Percentiles rank a stretch among this genome's conserved stretches.
These are phyloP conservation scores for Diplodia sapinea DNA, from an alignment of 2,329 filamentous ascomycete species.

Conservation along the genomic window DNA sequence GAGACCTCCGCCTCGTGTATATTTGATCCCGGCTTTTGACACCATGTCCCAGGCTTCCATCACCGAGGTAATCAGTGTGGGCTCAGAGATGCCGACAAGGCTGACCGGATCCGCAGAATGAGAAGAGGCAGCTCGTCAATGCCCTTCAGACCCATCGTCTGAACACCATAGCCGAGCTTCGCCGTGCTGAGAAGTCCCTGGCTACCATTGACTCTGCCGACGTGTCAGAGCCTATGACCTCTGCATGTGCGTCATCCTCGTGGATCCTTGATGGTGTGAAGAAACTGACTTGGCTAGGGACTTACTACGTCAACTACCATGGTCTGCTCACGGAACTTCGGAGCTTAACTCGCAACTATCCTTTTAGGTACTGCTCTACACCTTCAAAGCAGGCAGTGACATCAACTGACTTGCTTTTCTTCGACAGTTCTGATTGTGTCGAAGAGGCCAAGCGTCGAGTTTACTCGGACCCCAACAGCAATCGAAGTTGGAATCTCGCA, in stretches of 20 bases:
- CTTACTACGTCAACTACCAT: slow-evolving; percentile 73
- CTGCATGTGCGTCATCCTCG: slow-evolving; percentile 58
- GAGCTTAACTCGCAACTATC: slow-evolving; percentile 69
- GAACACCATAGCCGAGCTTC: slow-evolving; percentile 75
- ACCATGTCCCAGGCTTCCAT: slow-evolving; percentile 41
- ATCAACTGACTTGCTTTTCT: not conserved
- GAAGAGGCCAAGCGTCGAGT: slow-evolving; percentile 70
- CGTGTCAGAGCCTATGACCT: slow-evolving; percentile 70
- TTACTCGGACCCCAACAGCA: slow-evolving; percentile 66
- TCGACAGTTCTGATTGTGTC: slow-evolving; percentile 62
- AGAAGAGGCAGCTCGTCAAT: slow-evolving; percentile 64
- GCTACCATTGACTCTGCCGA: slow-evolving; percentile 63
- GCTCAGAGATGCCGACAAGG: not conserved
- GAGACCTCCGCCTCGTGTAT: slow-evolving; percentile 38
- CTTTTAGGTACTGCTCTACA: slow-evolving; percentile 55
- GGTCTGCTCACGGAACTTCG: slow-evolving; percentile 73
- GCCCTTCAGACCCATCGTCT: slow-evolving; percentile 70
- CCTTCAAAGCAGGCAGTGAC: not conserved
- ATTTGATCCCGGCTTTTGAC: slow-evolving; percentile 37
- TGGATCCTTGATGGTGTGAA: not conserved
- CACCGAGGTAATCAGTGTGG: slow-evolving; percentile 36
- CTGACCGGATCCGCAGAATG: slow-evolving; percentile 42
- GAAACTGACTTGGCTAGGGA: slow-evolving; percentile 43
- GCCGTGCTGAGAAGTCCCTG: slow-evolving; percentile 71
- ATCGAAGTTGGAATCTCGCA: slow-evolving; percentile 76